Evolutionary conservation across 140 eudicot species (phyloP), one percentile per base, ranked within the genome.

Genomic region (Ambrosia hybrid): DNA sequence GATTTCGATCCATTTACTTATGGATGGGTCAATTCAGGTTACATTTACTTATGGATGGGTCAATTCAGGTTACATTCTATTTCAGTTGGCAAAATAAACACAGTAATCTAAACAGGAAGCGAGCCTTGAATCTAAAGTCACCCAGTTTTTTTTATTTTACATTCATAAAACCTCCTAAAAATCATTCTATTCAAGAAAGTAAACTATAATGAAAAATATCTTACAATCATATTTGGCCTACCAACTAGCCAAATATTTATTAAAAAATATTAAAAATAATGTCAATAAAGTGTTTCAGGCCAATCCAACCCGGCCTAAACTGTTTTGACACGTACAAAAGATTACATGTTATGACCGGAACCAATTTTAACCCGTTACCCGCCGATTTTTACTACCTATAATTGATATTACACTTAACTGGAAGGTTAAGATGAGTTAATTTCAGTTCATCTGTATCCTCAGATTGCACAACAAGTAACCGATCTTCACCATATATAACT

Each of bases 361-460:
- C 67, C 48, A n/a, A 21, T 62, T 62, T 34, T 11, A 62, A 62
- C 67, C 45, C 16, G 10, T 34, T 30, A 60, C 68, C 61, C 6
- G 33, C 73, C 33, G 3, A 68, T 30, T 17, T 34, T 68, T n/a
- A 58, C 59, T 33, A 26, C 38, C 14, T 53, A 34, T 7, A 14
- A 65, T 17, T 64, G 59, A 65, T 69, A 53, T 49, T 62, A 75
- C 76, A 82, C 98, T 26, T 92, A 89, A 92, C 99, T 84, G 99
- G 99, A 87, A 94, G 97, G 70, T 86, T 87, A 83, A 94, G 88
- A 81, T 94, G 99, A 82, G 91, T 75, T 70, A 94, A 85, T 67
- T 90, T 94, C 51, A 94, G 94, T 79, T 94, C 99, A 79, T 94
- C 99, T 26, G 96, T 90, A 76, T 88, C 99, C 82, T 92, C 96